Evolutionary conservation across 2,329 filamentous ascomycete genomes (phyloP), one percentile per base, ranked within the genome.

Genomic region (Sarocladiaceae sp.): DNA sequence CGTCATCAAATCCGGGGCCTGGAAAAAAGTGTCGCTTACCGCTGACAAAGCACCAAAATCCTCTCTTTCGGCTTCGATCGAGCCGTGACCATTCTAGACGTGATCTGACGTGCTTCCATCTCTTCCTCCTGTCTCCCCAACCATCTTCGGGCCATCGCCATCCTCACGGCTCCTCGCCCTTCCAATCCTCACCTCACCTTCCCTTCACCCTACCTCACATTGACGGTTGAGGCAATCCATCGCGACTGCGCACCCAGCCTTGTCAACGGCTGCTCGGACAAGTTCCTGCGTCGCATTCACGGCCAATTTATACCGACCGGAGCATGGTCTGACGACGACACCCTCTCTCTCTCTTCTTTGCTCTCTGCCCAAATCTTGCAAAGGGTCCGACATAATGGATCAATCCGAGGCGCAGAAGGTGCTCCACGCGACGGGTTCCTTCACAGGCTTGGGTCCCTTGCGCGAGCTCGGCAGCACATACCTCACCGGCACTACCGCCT

Each of bases 381-480:
- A 12, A 39, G 34, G 18, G 18, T 39, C 13, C 9, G 33, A n/a
- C 31, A 20, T 13, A 18, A 41, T 41, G 37, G 37, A 27, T 16
- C 4, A 21, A 10, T 29, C 29, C 37, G 37, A 41, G 48, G 52
- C 58, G 50, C 73, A 77, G 60, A 63, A 70, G 64, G 64, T 69
- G 56, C 59, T 78, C 48, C 63, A 69, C 55, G 68, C 68, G 55
- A 76, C 78, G 45, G 80, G 79, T 54, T 83, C 80, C 47, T 76
- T 83, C 57, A 72, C 76, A 13, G 80, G 80, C 51, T 73, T 73
- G 53, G 71, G 74, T 47, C 67, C 72, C 18, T 51, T 68, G 35
- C 63, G 67, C 46, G 59, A 70, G 50, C 67, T 82, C 44, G 76
- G 78, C 31, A 69, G 69, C 47, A 67, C 72, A 49, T 88, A 87